These are phyloP conservation scores for Colletotrichum falcatum DNA, from an alignment of 2,329 filamentous ascomycete genomes.

Conservation along the genomic window DNA sequence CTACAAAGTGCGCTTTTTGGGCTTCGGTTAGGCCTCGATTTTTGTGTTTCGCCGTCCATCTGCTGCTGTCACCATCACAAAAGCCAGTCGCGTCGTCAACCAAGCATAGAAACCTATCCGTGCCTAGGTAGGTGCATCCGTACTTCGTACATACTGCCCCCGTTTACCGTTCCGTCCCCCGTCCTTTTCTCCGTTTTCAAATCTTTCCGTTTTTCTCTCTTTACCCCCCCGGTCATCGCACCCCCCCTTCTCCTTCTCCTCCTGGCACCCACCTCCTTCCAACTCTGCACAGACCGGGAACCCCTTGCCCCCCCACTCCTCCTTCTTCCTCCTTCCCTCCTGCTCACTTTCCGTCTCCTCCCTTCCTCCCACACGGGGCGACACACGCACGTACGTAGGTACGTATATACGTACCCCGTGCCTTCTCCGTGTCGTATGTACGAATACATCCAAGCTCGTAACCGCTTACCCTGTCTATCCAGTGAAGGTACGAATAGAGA, in stretches of 20 bases:
- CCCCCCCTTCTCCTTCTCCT: not conserved
- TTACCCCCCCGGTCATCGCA: not conserved
- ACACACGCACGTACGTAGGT: constrained; percentile 4
- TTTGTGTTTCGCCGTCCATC: not conserved
- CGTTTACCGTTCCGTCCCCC: constrained; percentile 2
- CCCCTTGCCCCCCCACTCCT: not conserved
- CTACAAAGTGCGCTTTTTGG: not conserved
- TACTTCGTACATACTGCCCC: too few species aligned
- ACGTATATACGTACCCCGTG: not conserved
- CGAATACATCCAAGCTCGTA: too few species aligned
- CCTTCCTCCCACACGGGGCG: not conserved
- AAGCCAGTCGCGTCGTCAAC: constrained; percentile 2
- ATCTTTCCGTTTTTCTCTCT: not conserved
- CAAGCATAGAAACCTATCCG: too few species aligned
- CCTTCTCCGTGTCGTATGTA: too few species aligned
- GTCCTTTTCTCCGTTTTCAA: not conserved
- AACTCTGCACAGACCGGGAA: constrained; percentile 17
- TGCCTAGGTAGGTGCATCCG: too few species aligned
- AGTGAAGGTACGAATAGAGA: too few species aligned
- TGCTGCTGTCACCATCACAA: constrained; percentile 15
- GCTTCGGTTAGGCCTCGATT: not conserved
- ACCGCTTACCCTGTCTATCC: too few species aligned
- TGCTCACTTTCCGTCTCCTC: constrained; percentile 10
- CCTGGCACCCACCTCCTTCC: not conserved
- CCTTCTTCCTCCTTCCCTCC: constrained; percentile 6